Conservation (phyloP, 441 rosid genomes). For the Biscutella laevigata region DNA sequence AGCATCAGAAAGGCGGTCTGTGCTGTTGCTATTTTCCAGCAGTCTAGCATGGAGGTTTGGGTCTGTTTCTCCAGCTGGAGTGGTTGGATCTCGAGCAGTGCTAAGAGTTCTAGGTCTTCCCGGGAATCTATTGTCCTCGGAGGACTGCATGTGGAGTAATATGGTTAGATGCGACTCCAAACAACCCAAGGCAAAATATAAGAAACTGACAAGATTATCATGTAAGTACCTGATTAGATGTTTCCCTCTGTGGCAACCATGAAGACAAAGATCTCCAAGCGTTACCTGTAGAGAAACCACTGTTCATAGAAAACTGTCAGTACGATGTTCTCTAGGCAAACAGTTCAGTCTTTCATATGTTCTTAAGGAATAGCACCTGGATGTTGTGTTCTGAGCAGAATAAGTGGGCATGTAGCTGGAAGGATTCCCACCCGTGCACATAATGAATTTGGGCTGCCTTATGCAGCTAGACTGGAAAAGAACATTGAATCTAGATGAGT, state of each 20-base stretch:
- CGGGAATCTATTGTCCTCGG: constrained; percentile 66
- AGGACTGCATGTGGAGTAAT: constrained; percentile 34
- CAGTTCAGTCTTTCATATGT: constrained; percentile 6
- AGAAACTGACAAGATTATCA: neutral
- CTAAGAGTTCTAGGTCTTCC: constrained; percentile 72
- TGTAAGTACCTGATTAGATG: constrained; percentile 47
- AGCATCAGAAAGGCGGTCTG: constrained; percentile 33
- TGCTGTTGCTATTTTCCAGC: constrained; percentile 45
- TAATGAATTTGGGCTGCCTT: constrained; percentile 75
- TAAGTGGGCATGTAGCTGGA: constrained; percentile 62
- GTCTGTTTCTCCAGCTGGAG: constrained; percentile 42
- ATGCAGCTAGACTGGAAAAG: constrained; percentile 58
- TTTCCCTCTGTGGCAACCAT: constrained; percentile 77
- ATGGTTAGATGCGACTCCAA: neutral
- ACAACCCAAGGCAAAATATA: neutral
- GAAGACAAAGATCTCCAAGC: constrained; percentile 78
- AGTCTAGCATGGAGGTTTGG: constrained; percentile 75
- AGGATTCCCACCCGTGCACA: constrained; percentile 82
- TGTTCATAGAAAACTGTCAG: constrained; percentile 25
- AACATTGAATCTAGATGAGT: neutral
- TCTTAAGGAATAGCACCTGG: constrained; percentile 40
- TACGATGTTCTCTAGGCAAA: neutral
- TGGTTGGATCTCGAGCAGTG: constrained; percentile 34
- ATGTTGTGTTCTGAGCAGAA: constrained; percentile 44
- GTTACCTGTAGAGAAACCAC: constrained; percentile 70